These are phyloP conservation scores for Xylaria polymorpha DNA, from an alignment of 2,329 filamentous ascomycete genomes.

Conservation along the genomic window DNA sequence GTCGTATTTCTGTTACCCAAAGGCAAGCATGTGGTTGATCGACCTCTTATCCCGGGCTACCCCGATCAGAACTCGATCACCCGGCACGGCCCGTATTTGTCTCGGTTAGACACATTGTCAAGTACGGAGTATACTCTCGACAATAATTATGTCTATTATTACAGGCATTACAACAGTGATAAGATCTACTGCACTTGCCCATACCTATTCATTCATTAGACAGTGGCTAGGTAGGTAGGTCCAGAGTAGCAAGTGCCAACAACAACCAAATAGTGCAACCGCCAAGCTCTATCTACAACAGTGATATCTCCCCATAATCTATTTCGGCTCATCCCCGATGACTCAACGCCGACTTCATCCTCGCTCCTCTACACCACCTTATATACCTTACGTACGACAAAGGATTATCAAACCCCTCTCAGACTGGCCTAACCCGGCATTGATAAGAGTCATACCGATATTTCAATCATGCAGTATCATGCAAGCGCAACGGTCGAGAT, in stretches of 20 bases:
- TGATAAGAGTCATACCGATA: not conserved
- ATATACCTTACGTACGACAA: too few species aligned
- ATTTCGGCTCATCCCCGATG: too few species aligned
- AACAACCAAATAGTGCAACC: too few species aligned
- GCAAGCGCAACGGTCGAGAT: not conserved
- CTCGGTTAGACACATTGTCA: too few species aligned
- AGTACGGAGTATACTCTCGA: not conserved
- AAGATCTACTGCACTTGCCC: not conserved
- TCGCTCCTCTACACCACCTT: too few species aligned
- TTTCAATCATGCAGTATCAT: not conserved
- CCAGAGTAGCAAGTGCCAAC: too few species aligned
- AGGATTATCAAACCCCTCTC: not conserved
- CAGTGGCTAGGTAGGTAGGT: too few species aligned
- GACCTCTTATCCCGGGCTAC: not conserved
- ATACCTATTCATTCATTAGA: too few species aligned
- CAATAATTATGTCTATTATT: not conserved
- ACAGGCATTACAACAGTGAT: not conserved
- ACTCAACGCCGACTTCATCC: too few species aligned
- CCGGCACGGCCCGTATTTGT: slow-evolving; percentile 3
- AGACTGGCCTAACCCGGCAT: not conserved
- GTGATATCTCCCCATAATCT: too few species aligned
- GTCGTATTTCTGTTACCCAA: not conserved
- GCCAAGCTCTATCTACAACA: too few species aligned
- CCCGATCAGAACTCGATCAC: not conserved
- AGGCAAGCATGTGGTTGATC: not conserved